A percentile compares a stretch with the other conserved stretches of the same genome.
Evolutionary conservation across 129 eudicot genomes (phyloP).

Genomic region (Smallanthus sonchifolius): DNA sequence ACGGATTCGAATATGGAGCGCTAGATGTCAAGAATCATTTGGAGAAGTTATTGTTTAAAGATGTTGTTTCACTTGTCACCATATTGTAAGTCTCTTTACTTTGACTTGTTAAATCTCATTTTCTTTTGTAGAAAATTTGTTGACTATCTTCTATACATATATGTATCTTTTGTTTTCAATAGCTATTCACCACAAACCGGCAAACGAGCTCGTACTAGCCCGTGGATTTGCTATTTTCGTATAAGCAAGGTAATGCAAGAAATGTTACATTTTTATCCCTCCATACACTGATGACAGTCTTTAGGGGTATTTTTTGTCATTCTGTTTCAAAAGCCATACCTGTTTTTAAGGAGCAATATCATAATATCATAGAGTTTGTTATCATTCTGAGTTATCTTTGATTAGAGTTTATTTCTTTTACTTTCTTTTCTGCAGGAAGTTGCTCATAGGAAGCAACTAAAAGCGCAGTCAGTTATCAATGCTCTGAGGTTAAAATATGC

Average conservation of each 20-base stretch:
- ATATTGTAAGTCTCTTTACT: constrained; percentile 45
- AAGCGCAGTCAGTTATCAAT: constrained; percentile 40
- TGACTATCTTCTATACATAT: constrained; percentile 1
- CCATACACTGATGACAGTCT: background rate
- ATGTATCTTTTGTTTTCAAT: background rate
- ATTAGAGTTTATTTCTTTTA: constrained; percentile 7
- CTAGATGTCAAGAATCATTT: constrained; percentile 74
- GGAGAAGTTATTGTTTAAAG: constrained; percentile 59
- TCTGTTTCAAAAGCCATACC: background rate
- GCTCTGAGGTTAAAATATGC: constrained; percentile 50
- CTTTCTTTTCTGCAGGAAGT: constrained; percentile 50
- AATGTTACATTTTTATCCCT: background rate
- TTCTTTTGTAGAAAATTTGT: background rate
- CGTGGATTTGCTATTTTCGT: constrained; percentile 91
- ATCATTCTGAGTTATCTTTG: background rate
- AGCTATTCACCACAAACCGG: constrained; percentile 50
- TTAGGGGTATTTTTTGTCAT: constrained; percentile 1
- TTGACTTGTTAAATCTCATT: background rate
- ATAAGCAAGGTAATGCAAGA: constrained; percentile 59
- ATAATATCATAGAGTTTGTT: background rate
- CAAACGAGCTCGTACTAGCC: constrained; percentile 32
- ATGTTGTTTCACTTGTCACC: constrained; percentile 58
- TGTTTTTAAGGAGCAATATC: background rate
- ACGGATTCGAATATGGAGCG: constrained; percentile 88
- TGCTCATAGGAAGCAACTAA: constrained; percentile 43